phyloP scores from a whole-genome alignment of 1,284 basidiomycete species.

The Testicularia cyperi region DNA sequence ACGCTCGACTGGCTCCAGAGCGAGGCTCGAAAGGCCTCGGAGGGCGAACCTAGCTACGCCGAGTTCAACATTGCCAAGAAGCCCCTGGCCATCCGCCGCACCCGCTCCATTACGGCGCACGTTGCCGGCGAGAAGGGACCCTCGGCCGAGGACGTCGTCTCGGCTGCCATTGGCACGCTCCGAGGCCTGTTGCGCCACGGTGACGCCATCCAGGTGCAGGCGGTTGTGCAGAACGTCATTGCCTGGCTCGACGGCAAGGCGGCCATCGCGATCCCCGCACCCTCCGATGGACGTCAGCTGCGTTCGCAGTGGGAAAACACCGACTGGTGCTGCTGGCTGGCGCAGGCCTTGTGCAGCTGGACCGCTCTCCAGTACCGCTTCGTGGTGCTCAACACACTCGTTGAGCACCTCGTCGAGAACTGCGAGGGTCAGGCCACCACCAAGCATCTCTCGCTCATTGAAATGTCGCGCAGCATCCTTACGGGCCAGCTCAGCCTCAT shows the following conservation, averaged over 20 bases:
- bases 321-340: constrained; percentile 80
- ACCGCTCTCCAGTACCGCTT: constrained; percentile 89
- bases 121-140: constrained; percentile 85
- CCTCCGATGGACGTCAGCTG: constrained; percentile 13
- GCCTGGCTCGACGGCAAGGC: constrained; percentile 49
- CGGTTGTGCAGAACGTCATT: constrained; percentile 70
- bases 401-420: constrained; percentile 75
- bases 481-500: constrained; percentile 78
- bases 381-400: constrained; percentile 78
- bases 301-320: constrained; percentile 70
- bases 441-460: constrained; percentile 72
- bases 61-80: constrained; percentile 73
- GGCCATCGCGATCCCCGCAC: constrained; percentile 9
- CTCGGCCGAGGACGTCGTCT: constrained; percentile 71
- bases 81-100: constrained; percentile 74
- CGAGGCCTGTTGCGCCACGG: constrained; percentile 75
- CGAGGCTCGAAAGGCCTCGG: constrained; percentile 70
- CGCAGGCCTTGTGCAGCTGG: constrained; percentile 75
- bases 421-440: constrained; percentile 67
- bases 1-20: constrained; percentile 69
- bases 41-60: constrained; percentile 67
- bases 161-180: constrained; percentile 72
- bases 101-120: constrained; percentile 82
- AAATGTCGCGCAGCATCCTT: constrained; percentile 79
- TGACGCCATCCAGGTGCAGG: constrained; percentile 72